Evolutionary conservation across 176 grass and related monocot genomes (phyloP), one percentile per base, ranked within the genome.

Genomic region (maize (Zea mays)): DNA sequence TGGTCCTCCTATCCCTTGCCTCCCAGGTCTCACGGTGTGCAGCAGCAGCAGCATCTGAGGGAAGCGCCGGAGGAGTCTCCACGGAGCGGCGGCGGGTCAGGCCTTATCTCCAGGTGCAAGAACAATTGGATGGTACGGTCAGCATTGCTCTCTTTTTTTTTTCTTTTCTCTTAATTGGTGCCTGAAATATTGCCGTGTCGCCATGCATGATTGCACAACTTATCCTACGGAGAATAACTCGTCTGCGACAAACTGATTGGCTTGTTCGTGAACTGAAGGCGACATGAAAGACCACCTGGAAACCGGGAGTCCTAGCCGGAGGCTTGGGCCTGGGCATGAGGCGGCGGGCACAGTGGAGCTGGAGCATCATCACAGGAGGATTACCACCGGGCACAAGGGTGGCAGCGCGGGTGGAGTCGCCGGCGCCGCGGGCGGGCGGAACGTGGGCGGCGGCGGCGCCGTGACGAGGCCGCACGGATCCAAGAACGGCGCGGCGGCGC

Each of bases 11-110:
- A 40, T 13, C 42, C 67, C 44, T 87, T 62, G 80, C 80, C 15
- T 83, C 68, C 51, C 67, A 83, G 44, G 61, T 62, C 42, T 44
- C 62, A 83, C 65, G 60, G 79, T 83, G 85, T 60, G 73, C 42
- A 44, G 61, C 85, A 2, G 59, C 42, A 44, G 61, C 85, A 2
- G 59, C 42, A 44, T 51, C 85, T 62, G 85, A 9, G 2, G 67
- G 43, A 60, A 69, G 36, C 60, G 33, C 20, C 60, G 27, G 27
- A 27, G 41, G 37, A 12, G 63, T 65, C 4, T 46, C 38, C 54
- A 75, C 51, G 15, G 33, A n/a, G 15, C 10, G 17, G 10, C 21
- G 9, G 67, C 85, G 19, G 39, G 13, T 58, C 20, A 79, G 69
- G 50, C 62, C 70, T 50, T 77, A 68, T 73, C 68, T 73, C 36